Evolutionary conservation across 345 rosid genomes (phyloP).

Genomic region (Microcos paniculata): DNA sequence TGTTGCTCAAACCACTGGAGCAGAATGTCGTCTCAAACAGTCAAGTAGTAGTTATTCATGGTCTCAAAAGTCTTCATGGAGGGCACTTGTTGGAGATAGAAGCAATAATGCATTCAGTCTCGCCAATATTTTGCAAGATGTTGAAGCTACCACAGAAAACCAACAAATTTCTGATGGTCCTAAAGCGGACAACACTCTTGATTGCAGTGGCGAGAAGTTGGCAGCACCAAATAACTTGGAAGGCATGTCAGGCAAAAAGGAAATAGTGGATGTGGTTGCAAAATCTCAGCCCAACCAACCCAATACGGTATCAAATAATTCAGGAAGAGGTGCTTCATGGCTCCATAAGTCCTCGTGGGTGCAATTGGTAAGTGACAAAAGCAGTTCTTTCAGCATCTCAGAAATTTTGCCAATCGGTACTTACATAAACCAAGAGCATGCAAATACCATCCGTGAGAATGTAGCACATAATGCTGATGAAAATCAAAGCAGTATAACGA

Average conservation of each 20-base stretch:
- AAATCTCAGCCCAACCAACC: slow-evolving; percentile 27
- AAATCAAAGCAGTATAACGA: slow-evolving; percentile 22
- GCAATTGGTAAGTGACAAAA: slow-evolving; percentile 55
- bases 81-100: slow-evolving; percentile 53
- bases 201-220: not conserved
- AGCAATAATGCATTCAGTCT: slow-evolving; percentile 39
- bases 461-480: slow-evolving; percentile 4
- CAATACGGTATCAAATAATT: slow-evolving; percentile 27
- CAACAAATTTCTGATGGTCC: slow-evolving; percentile 15
- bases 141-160: slow-evolving; percentile 29
- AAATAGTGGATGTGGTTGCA: slow-evolving; percentile 7
- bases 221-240: not conserved
- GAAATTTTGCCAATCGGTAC: slow-evolving; percentile 47
- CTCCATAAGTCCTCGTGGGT: slow-evolving; percentile 80
- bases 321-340: slow-evolving; percentile 76
- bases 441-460: slow-evolving; percentile 16
- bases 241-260: slow-evolving; percentile 8
- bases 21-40: slow-evolving; percentile 24
- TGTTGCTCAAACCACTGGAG: slow-evolving; percentile 22
- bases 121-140: slow-evolving; percentile 36
- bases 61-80: slow-evolving; percentile 85
- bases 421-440: slow-evolving; percentile 29
- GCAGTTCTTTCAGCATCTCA: slow-evolving; percentile 59
- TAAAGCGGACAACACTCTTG: not conserved
- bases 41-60: slow-evolving; percentile 35